Evolutionary conservation across 371 early-diverging fungal species (phyloP), one percentile per base, ranked within the genome.

Genomic region (Circinella umbellata): DNA sequence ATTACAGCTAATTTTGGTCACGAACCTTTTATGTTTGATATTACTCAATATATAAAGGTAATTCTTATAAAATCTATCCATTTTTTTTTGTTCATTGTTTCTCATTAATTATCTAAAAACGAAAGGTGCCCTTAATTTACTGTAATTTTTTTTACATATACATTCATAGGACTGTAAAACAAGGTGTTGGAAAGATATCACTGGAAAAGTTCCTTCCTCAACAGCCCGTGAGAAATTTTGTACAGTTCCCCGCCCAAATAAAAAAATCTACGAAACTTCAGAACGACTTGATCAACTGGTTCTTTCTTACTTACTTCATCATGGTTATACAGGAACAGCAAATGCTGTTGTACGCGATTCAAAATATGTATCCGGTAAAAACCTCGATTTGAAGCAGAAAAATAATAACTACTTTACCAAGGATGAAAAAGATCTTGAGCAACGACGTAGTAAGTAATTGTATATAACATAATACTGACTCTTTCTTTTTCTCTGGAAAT

Each of bases 1-100:
- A 81, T 96, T 15, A 87, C 89, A 66, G 93, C 90, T 13, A 99
- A 98, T 80, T 99, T 99, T 89, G 99, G 99, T 3, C 87, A 78
- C 49, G 72, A 90, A 46, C 83, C 88, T 15, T 99, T 99, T 81
- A 74, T 82, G 38, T 99, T 92, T 80, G 95, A 95, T 75, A 97
- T 98, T 74, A 89, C 83, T 9, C 84, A 87, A 64, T 94, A 93
- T 73, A 88, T 91, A 72, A 85, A 86, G 76, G 91, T 88, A 81
- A 59, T 8, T 11, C 5, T 59, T 18, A 49, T 14, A 49, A 67
- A 67, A 20, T 10, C 7, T 37, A 15, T 3, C 27, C 60, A 9
- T n/a, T n/a, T 13, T 66, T 5, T n/a, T 53, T 42, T 42, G 11
- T 1, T 42, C 6, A 42, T 42, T 42, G 42, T 42, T 61, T 8